A percentile compares a stretch with the other conserved stretches of the same genome.
phyloP scores from a whole-genome alignment of 768 basidiomycete genomes.

The Hirschioporus abietinus region DNA sequence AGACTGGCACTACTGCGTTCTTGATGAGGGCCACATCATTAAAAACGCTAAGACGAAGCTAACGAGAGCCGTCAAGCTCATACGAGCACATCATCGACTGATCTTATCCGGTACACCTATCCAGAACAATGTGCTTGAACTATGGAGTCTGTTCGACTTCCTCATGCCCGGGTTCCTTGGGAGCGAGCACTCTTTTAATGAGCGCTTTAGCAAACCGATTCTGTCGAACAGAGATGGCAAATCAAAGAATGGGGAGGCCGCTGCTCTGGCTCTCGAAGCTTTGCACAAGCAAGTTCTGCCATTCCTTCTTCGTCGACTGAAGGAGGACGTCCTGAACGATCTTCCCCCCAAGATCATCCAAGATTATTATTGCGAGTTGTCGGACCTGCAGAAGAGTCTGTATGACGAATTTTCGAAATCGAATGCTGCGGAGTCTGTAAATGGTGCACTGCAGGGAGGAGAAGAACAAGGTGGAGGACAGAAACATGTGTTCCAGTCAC shows the following conservation, averaged over 20 bases:
- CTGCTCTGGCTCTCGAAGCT: conserved; percentile 90
- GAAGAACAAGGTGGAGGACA: conserved; percentile 37
- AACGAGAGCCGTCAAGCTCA: conserved; percentile 89
- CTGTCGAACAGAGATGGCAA: conserved; percentile 93
- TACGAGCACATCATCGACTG: conserved; percentile 87
- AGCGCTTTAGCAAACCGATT: conserved; percentile 94
- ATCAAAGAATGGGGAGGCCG: conserved; percentile 90
- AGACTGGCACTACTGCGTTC: conserved; percentile 92
- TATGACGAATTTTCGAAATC: conserved; percentile 93
- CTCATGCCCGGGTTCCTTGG: conserved; percentile 99
- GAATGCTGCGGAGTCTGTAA: conserved; percentile 61
- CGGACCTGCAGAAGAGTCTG: conserved; percentile 86
- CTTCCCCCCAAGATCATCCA: conserved; percentile 99
- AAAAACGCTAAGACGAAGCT: conserved; percentile 99
- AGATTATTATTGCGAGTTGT: conserved; percentile 98
- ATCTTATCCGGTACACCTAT: conserved; percentile 97
- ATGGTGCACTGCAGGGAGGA: conserved; percentile 36
- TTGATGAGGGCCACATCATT: conserved; percentile 98
- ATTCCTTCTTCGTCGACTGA: conserved; percentile 91
- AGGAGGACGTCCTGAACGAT: conserved; percentile 94
- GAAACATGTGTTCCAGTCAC: conserved; percentile 92
- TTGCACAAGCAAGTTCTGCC: conserved; percentile 99
- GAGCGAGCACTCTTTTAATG: conserved; percentile 91
- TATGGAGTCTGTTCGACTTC: conserved; percentile 99
- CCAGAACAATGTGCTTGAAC: conserved; percentile 96